Percentiles rank a stretch among this genome's conserved stretches.
phyloP scores from a whole-genome alignment of 306 rosid genomes.

The Pachyrhizus erosus region DNA sequence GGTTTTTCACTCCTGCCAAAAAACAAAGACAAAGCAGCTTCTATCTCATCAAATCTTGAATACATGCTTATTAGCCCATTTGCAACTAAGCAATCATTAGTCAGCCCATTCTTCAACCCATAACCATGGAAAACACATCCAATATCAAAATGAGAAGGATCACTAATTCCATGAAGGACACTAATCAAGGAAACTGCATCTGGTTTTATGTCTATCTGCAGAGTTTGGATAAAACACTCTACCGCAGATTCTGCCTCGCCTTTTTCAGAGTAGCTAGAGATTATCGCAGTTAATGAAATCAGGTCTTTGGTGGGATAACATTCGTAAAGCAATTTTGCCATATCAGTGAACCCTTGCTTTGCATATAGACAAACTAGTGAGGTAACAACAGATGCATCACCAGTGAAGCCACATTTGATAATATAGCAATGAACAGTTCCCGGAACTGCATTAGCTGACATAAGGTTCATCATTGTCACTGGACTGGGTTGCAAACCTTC shows the following conservation, averaged over 20 bases:
- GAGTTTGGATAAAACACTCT: conserved; percentile 54
- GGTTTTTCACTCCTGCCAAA: conserved; percentile 53
- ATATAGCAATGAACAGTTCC: conserved; percentile 60
- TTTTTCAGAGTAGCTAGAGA: conserved; percentile 67
- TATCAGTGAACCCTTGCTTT: conserved; percentile 51
- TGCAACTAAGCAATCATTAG: conserved; percentile 55
- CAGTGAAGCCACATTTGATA: conserved; percentile 58
- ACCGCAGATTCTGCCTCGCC: conserved; percentile 56
- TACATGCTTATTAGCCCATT: conserved; percentile 86
- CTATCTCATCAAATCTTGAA: conserved; percentile 68
- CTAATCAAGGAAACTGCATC: conserved; percentile 78
- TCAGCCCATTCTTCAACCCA: conserved; percentile 67
- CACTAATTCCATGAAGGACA: conserved; percentile 71
- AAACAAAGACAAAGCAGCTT: conserved; percentile 61
- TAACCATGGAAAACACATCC: conserved; percentile 73
- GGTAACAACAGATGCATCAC: conserved; percentile 63
- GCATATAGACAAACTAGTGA: conserved; percentile 74
- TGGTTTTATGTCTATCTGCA: conserved; percentile 56
- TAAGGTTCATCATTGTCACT: conserved; percentile 74
- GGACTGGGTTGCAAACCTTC: conserved; percentile 56
- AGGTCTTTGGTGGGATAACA: conserved; percentile 55
- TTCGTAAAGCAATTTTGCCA: conserved; percentile 58
- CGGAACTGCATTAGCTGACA: conserved; percentile 66
- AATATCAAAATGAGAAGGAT: conserved; percentile 55
- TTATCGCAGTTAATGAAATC: conserved; percentile 72